Evolutionary conservation across 768 basidiomycete genomes (phyloP), one percentile per base, ranked within the genome.

Genomic region (Boletus rubescentipes): DNA sequence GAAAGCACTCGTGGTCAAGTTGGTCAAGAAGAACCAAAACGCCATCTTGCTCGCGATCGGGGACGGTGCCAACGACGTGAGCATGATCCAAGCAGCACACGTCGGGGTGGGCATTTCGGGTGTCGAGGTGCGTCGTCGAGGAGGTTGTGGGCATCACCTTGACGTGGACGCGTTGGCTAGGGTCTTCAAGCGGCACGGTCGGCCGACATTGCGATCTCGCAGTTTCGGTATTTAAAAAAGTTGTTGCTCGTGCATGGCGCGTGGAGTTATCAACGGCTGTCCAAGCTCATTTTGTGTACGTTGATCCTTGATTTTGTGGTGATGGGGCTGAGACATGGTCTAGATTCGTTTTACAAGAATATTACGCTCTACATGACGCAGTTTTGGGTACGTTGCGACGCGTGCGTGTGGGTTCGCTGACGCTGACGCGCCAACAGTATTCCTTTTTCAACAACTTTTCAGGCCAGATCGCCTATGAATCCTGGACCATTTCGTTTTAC

Each of bases 381-480:
- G 58, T 98, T 98, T 71, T 98, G 95, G 94, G 95, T 94, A 71
- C 11, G 37, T 52, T 37, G 29, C 20, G 11, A 16, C 9, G 26
- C 29, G 26, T n/a, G n/a, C 10, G 29, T 16, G 16, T 10, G 2
- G 6, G 20, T 29, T 26, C 26, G 6, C 6, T 26, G 26, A 26
- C 26, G 20, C 53, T 61, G 47, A 64, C 40, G 11, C 5, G 26
- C 3, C 26, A 8, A n/a, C 46, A 98, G 96, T 99, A 85, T 72
- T 97, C 97, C 10, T 96, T 98, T 79, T 92, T 95, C 82, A 99
- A 98, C 79, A 97, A 96, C 65, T 98, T 97, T 76, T 99, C 97
- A 1, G 97, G 97, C 18, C 97, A 98, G 70, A 95, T 98, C 57
- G 91, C 93, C 46, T 95, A 94, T 68, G 97, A 99, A 74, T 97